Evolutionary conservation across 805 yeast species (phyloP), one percentile per base, ranked within the genome.

Genomic region (Yamadazyma phyllophila): DNA sequence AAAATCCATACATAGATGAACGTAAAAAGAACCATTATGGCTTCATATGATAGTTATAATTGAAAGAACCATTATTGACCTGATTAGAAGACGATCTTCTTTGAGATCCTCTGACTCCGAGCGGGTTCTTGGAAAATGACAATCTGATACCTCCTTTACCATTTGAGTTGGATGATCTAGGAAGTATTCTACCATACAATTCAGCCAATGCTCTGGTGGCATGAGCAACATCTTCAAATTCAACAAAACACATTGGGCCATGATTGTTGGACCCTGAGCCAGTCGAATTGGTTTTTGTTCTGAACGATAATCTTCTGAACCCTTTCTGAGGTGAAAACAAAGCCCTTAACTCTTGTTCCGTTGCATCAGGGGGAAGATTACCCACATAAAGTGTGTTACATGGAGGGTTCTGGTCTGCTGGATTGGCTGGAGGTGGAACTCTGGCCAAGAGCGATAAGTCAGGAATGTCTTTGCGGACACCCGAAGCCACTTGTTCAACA

Each of bases 191-290:
- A 12, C 99, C 99, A 61, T 94, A 94, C 40, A 94, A 72, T 66
- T 91, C 97, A 27, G 96, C 96, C 48, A 94, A 73, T 0, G 98
- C 97, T 57, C 88, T 77, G 1, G 98, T 89, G 1, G 99, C 99
- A 66, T 81, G 85, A 2, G 86, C 83, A 43, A 94, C 96, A 63
- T 92, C 97, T 57, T 94, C 99, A 70, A 94, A 94, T 71, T 94
- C 99, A 44, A 94, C 99, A 74, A 94, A 94, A 66, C 99, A 94
- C 98, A 94, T 94, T 45, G 99, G 99, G 4, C 99, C 98, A 68
- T 86, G 95, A 53, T 80, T 78, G 26, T 53, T 53, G 36, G 74
- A 72, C 14, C 55, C 50, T 35, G 74, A 71, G 26, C 55, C 50
- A 50, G 54, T 49, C 20, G 65, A 52, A 48, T 62, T 67, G 48